Evolutionary conservation across 2,329 filamentous ascomycete genomes (phyloP).

Genomic region (Magnaporthales sp.): DNA sequence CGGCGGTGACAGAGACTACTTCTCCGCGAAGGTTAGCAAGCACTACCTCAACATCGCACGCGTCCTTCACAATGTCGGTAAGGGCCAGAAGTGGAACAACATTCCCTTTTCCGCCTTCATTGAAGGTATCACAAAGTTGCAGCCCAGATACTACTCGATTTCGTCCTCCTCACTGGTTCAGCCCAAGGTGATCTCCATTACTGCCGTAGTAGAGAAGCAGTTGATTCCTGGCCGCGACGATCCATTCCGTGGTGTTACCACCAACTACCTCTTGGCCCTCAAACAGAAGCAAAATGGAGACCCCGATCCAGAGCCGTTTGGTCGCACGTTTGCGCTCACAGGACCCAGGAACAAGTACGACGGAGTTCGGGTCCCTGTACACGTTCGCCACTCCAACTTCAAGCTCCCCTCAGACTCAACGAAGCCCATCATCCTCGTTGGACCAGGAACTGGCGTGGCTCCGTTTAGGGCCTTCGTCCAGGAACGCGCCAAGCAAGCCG

Average conservation of each 20-base stretch:
- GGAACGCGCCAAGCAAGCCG: slow-evolving; percentile 77
- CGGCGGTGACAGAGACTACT: slow-evolving; percentile 90
- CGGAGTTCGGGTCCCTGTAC: slow-evolving; percentile 87
- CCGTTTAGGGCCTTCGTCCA: slow-evolving; percentile 95
- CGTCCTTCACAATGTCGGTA: slow-evolving; percentile 64
- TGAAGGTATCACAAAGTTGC: slow-evolving; percentile 87
- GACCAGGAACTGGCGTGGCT: slow-evolving; percentile 91
- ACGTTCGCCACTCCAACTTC: slow-evolving; percentile 97
- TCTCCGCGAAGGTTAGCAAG: slow-evolving; percentile 74
- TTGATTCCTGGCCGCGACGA: slow-evolving; percentile 68
- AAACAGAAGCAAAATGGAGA: slow-evolving; percentile 97
- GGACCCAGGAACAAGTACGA: slow-evolving; percentile 97
- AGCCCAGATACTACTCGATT: slow-evolving; percentile 98
- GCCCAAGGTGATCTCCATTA: slow-evolving; percentile 90
- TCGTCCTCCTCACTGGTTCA: slow-evolving; percentile 93
- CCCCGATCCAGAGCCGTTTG: slow-evolving; percentile 69
- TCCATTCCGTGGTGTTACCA: slow-evolving; percentile 84
- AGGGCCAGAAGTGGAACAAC: slow-evolving; percentile 67
- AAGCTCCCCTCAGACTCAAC: slow-evolving; percentile 92
- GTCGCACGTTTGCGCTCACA: slow-evolving; percentile 75
- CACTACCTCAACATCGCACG: slow-evolving; percentile 83
- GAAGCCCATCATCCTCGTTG: slow-evolving; percentile 92
- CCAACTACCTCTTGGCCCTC: slow-evolving; percentile 89
- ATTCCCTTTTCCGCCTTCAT: slow-evolving; percentile 93
- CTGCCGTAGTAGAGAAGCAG: slow-evolving; percentile 84